Percentiles rank a stretch among this genome's conserved stretches.
These are phyloP conservation scores for Fusarium xyrophilum DNA, from an alignment of 2,329 filamentous ascomycete genomes.

Conservation along the genomic window DNA sequence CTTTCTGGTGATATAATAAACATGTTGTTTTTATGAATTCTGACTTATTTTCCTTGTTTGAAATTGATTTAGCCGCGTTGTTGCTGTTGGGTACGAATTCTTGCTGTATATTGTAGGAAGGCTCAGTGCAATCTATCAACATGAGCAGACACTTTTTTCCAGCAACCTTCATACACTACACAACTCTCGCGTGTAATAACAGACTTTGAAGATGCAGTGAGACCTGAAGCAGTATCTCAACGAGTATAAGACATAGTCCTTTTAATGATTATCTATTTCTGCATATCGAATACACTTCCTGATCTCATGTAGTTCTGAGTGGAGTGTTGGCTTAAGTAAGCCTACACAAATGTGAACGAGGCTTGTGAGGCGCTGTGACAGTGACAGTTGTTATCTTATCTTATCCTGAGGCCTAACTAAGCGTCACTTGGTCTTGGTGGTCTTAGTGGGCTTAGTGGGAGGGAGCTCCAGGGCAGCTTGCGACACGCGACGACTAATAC, in stretches of 20 bases:
- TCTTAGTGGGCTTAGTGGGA: too few relatives aligned
- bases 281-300: background rate
- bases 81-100: too few relatives aligned
- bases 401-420: background rate
- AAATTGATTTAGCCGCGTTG: background rate
- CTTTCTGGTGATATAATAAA: accelerated
- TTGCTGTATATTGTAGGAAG: too few relatives aligned
- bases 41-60: accelerated
- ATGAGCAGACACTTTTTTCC: too few relatives aligned
- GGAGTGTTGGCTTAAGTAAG: background rate
- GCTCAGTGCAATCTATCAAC: too few relatives aligned
- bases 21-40: accelerated
- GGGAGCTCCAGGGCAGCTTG: constrained; percentile 17
- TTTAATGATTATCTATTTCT: too few relatives aligned
- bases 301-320: constrained; percentile 1
- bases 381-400: constrained; percentile 2
- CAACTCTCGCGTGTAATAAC: accelerated
- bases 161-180: background rate
- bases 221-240: too few relatives aligned
- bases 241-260: accelerated
- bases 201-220: accelerated
- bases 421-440: constrained; percentile 8
- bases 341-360: background rate
- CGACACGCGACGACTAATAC: constrained; percentile 30
- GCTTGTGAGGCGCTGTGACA: background rate